Evolutionary conservation across 1,139 yeast genomes (phyloP).

Genomic region (Saccharomyces hybrid): DNA sequence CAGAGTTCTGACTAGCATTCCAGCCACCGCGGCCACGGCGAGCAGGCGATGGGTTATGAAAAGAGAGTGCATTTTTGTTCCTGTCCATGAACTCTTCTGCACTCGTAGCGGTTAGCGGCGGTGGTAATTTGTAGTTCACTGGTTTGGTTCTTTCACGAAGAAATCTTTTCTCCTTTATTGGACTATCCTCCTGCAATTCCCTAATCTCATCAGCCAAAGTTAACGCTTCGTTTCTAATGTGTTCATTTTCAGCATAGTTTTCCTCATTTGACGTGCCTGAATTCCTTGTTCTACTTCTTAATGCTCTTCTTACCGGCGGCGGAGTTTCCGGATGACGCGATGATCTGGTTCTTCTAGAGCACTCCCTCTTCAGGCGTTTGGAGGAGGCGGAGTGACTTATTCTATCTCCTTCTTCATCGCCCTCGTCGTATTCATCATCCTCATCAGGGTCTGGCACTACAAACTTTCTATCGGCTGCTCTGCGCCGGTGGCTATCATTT

Average conservation of each 20-base stretch:
- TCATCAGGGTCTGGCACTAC: slow-evolving; percentile 24
- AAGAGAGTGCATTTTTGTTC: slow-evolving; percentile 17
- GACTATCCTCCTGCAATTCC: slow-evolving; percentile 37
- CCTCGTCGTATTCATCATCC: slow-evolving; percentile 17
- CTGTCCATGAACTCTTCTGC: slow-evolving; percentile 14
- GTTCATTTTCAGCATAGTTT: slow-evolving; percentile 14
- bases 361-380: slow-evolving; percentile 8
- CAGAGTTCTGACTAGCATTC: slow-evolving; percentile 24
- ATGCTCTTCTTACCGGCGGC: slow-evolving; percentile 7
- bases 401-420: slow-evolving; percentile 20
- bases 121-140: slow-evolving; percentile 80
- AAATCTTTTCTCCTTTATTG: slow-evolving; percentile 45
- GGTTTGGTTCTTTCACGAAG: slow-evolving; percentile 66
- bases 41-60: slow-evolving; percentile 27
- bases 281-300: slow-evolving; percentile 12
- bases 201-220: slow-evolving; percentile 36
- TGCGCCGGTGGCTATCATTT: slow-evolving; percentile 10
- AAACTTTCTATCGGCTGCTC: slow-evolving; percentile 16
- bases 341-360: slow-evolving; percentile 11
- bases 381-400: slow-evolving; percentile 1
- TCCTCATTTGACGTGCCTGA: slow-evolving; percentile 4
- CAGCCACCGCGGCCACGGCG: slow-evolving; percentile 35
- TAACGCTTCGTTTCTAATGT: slow-evolving; percentile 24
- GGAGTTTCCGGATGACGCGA: slow-evolving; percentile 14
- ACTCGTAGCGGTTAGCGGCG: slow-evolving; percentile 51